Evolutionary conservation across 345 rosid species (phyloP), one percentile per base, ranked within the genome.

Genomic region (Passiflora organensis): DNA sequence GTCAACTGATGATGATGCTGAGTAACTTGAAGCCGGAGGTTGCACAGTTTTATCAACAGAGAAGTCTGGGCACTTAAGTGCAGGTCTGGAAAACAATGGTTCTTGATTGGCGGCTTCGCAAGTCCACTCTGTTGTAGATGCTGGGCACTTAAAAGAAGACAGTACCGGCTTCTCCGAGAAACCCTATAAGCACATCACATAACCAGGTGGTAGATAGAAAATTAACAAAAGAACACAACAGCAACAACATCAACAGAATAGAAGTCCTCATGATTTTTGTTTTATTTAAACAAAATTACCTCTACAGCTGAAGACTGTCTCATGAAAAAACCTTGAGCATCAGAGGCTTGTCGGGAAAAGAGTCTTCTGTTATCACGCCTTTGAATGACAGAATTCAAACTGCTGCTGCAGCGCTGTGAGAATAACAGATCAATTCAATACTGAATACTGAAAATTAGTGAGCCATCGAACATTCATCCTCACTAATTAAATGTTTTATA

Each of bases 321-420:
- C 97, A 87, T 87, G 68, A 83, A 91, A 54, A 62, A 74, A 23
- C 74, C 82, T 60, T 85, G 95, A 39, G 83, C 72, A 23, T 60
- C 67, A 14, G 87, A 76, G 32, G 62, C 79, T 76, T 89, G 97
- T 17, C 95, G 82, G 0, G 84, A 82, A 60, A 84, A 89, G 65
- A 66, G 36, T 72, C 75, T 34, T 65, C 70, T 75, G 63, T 71
- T 84, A 66, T 84, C 93, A 55, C 66, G 66, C 46, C 95, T 82
- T 55, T 49, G 71, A 32, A 69, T 64, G 16, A 63, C 80, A 51
- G 78, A 65, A 68, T 82, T 86, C 43, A 86, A 78, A 56, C 82
- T 72, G 63, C 85, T 68, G 51, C 89, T 83, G 65, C 97, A 89
- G 61, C 81, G 84, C 97, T 89, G 81, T 25, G 37, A 56, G 48